Percentiles rank a stretch among this genome's conserved stretches.
phyloP scores from a whole-genome alignment of 1,284 basidiomycete genomes.

The Ganoderma multipileum region DNA sequence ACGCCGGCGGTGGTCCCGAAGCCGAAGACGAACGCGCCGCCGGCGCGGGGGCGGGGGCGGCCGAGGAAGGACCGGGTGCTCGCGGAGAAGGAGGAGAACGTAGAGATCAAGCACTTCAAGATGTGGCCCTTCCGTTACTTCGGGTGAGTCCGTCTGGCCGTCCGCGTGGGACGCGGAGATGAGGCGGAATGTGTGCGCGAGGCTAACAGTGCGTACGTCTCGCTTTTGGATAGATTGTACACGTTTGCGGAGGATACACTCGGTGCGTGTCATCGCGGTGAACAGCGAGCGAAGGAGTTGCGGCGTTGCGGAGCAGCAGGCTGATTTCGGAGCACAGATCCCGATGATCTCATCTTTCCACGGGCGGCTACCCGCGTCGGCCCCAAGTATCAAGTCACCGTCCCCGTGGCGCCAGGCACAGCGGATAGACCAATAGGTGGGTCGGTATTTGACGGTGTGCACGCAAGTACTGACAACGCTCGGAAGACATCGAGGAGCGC shows the following conservation, averaged over 20 bases:
- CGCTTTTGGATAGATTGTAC: slow-evolving; percentile 65
- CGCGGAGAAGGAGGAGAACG: slow-evolving; percentile 78
- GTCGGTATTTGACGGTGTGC: slow-evolving; percentile 10
- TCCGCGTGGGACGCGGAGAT: slow-evolving; percentile 11
- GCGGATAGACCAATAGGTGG: slow-evolving; percentile 49
- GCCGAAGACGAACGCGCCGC: slow-evolving; percentile 73
- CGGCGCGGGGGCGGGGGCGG: slow-evolving; percentile 69
- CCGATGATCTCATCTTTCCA: slow-evolving; percentile 95
- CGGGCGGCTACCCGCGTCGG: slow-evolving; percentile 89
- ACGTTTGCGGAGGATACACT: slow-evolving; percentile 93
- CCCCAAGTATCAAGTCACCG: slow-evolving; percentile 82
- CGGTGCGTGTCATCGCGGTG: slow-evolving; percentile 52
- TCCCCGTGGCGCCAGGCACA: slow-evolving; percentile 57
- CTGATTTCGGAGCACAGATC: slow-evolving; percentile 59
- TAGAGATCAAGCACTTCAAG: slow-evolving; percentile 83
- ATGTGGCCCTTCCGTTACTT: slow-evolving; percentile 98
- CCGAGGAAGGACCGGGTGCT: slow-evolving; percentile 74
- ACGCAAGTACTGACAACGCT: background rate
- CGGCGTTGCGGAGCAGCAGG: slow-evolving; percentile 16
- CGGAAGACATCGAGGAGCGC: slow-evolving; percentile 55
- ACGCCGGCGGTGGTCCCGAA: slow-evolving; percentile 52
- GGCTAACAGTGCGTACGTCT: slow-evolving; percentile 4
- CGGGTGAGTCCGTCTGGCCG: slow-evolving; percentile 63
- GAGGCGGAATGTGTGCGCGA: background rate
- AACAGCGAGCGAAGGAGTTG: background rate